Conservation (phyloP, 2,329 filamentous ascomycete genomes). For the Colletotrichum kahawae region DNA sequence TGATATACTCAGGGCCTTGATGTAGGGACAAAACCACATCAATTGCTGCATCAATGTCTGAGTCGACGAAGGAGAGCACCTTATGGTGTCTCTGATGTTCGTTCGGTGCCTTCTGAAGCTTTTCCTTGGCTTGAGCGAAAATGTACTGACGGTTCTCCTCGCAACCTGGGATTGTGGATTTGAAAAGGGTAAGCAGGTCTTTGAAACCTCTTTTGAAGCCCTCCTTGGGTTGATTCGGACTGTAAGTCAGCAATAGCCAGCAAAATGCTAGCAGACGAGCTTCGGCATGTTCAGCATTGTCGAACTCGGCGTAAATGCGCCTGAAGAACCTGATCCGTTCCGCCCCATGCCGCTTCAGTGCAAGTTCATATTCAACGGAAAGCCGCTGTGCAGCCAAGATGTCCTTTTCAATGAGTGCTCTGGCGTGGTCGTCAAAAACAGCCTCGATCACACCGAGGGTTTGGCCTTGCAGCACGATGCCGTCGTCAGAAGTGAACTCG, state of each 20-base stretch:
- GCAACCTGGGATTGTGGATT: neutral
- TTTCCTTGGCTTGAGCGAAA: neutral
- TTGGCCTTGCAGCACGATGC: neutral
- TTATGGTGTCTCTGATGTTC: neutral
- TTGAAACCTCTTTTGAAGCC: neutral
- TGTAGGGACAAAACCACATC: neutral
- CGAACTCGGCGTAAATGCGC: neutral
- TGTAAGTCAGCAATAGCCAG: neutral
- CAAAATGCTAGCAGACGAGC: neutral
- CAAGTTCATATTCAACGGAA: neutral
- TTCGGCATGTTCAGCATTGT: neutral
- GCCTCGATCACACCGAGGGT: neutral
- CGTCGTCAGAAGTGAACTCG: neutral
- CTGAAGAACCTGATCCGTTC: neutral
- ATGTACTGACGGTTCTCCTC: neutral
- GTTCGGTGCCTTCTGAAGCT: neutral
- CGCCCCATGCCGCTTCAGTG: neutral
- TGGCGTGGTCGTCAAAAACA: neutral
- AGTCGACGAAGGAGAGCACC: neutral
- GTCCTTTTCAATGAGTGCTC: neutral
- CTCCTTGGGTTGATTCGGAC: neutral
- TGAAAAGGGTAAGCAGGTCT: neutral
- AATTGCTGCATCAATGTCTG: neutral
- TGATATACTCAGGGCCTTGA: neutral
- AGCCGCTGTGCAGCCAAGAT: neutral